Percentiles rank a stretch among this genome's conserved stretches.
These are phyloP conservation scores for Aspergillus puulaauensis DNA, from an alignment of 2,329 filamentous ascomycete species.

Conservation along the genomic window DNA sequence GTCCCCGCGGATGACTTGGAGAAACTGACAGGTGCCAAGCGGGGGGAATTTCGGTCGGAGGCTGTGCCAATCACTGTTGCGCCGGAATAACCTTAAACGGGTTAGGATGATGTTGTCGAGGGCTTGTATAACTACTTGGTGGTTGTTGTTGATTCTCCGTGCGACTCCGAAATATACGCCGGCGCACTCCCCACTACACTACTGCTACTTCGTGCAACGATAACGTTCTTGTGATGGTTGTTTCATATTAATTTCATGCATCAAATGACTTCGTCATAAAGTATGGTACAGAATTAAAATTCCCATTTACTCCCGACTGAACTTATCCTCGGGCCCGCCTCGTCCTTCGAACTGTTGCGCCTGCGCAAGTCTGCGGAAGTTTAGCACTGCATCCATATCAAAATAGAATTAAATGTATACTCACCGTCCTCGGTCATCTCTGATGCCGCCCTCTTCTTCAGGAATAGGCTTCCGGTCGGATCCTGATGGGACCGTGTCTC, in stretches of 20 bases:
- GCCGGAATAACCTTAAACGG: neutral
- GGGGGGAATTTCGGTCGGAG: slow-evolving; percentile 25
- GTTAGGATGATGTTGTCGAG: no score
- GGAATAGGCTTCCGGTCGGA: slow-evolving; percentile 42
- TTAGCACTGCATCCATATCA: neutral
- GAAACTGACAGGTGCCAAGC: slow-evolving; percentile 16
- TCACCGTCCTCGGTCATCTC: slow-evolving; percentile 39
- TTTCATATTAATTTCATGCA: neutral
- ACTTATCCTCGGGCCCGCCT: slow-evolving; percentile 38
- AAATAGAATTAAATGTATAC: slow-evolving; percentile 7
- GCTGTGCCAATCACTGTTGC: neutral
- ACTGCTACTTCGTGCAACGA: neutral
- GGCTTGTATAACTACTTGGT: no score
- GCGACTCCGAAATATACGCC: neutral
- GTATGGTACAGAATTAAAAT: slow-evolving; percentile 10
- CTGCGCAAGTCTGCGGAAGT: slow-evolving; percentile 29
- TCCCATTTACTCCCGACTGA: slow-evolving; percentile 25
- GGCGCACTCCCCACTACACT: no score
- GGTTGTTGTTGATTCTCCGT: neutral
- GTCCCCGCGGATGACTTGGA: slow-evolving; percentile 25
- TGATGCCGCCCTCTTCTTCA: slow-evolving; percentile 41
- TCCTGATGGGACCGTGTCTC: slow-evolving; percentile 31
- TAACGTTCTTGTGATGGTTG: neutral
- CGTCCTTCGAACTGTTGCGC: slow-evolving; percentile 37
- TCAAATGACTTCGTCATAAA: neutral